Conservation (phyloP, 176 grass and related monocot genomes). For the Carex littledalei region DNA sequence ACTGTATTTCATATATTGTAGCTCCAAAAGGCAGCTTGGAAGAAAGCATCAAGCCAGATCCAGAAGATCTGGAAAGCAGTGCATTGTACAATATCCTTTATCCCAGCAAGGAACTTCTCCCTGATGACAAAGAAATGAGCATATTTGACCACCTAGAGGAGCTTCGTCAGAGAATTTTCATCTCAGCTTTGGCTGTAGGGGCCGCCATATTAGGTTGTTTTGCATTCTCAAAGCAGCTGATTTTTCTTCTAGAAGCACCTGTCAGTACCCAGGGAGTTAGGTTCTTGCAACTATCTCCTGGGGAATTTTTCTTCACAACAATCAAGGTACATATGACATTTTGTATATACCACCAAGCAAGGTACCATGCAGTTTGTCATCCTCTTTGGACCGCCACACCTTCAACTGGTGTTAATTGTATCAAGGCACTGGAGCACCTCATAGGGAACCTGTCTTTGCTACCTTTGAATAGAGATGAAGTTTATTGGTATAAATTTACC, state of each 20-base stretch:
- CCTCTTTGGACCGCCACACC: neutral
- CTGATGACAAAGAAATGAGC: slow-evolving; percentile 96
- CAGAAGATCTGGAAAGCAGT: slow-evolving; percentile 43
- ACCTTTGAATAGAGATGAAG: neutral
- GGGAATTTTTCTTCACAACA: slow-evolving; percentile 99
- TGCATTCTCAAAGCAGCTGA: slow-evolving; percentile 74
- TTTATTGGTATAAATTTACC: neutral
- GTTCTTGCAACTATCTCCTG: slow-evolving; percentile 93
- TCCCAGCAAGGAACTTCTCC: slow-evolving; percentile 87
- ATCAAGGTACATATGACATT: slow-evolving; percentile 57
- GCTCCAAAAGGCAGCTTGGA: slow-evolving; percentile 46
- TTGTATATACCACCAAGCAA: neutral
- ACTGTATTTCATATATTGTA: slow-evolving; percentile 23
- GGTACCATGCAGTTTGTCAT: neutral
- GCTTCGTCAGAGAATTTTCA: slow-evolving; percentile 76
- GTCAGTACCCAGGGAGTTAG: slow-evolving; percentile 89
- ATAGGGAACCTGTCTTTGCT: neutral
- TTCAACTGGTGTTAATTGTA: neutral
- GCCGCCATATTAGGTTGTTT: slow-evolving; percentile 86
- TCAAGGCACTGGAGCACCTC: neutral
- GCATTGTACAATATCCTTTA: slow-evolving; percentile 78
- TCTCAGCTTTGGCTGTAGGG: slow-evolving; percentile 86
- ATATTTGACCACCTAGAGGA: slow-evolving; percentile 97
- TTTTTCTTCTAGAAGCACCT: slow-evolving; percentile 80
- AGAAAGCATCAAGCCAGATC: slow-evolving; percentile 30